Base-by-base conservation (phyloP, 495 filamentous ascomycete species). In the Durotheca rogersii region DNA sequence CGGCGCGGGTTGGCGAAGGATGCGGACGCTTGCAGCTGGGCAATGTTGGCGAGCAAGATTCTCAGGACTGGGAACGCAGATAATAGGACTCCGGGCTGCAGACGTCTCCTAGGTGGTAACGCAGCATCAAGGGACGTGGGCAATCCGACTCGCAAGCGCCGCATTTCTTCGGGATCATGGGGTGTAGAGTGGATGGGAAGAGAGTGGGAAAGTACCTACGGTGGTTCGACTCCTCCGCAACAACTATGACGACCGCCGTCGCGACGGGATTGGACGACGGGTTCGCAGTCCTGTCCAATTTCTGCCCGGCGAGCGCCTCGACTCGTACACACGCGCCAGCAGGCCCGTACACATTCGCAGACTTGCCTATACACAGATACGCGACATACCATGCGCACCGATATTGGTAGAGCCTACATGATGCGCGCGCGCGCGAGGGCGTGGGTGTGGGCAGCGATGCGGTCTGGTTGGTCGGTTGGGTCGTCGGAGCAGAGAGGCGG, bases 51-150 rank as follows among this genome's bases (percentile, higher is more conserved):
- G n/a, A n/a, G n/a, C n/a, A n/a, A n/a, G n/a, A n/a, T n/a, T n/a
- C n/a, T n/a, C n/a, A n/a, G n/a, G n/a, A n/a, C n/a, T n/a, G n/a
- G n/a, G n/a, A n/a, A n/a, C n/a, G n/a, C n/a, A n/a, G n/a, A n/a
- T n/a, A n/a, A n/a, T n/a, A n/a, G n/a, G 4, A 27, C 4, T 59
- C 35, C 42, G 46, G 56, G 56, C 56, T 59, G 56, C 56, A 59
- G 56, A 58, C 15, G 21, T 59, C 50, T 59, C 56, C 54, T 59
- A 43, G 56, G 23, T 54, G 47, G 56, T 59, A 15, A 51, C 50
- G 51, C 50, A 45, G 41, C 56, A 54, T 59, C 36, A 51, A 43
- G 42, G 29, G 33, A 34, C 34, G 36, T 57, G 21, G 20, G 19
- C 25, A 39, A 48, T 49, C 38, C 14, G 54, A 52, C 48, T 40